These are phyloP conservation scores for Solanum aculeatissimum DNA, from an alignment of 305 asterid genomes.

Conservation along the genomic window DNA sequence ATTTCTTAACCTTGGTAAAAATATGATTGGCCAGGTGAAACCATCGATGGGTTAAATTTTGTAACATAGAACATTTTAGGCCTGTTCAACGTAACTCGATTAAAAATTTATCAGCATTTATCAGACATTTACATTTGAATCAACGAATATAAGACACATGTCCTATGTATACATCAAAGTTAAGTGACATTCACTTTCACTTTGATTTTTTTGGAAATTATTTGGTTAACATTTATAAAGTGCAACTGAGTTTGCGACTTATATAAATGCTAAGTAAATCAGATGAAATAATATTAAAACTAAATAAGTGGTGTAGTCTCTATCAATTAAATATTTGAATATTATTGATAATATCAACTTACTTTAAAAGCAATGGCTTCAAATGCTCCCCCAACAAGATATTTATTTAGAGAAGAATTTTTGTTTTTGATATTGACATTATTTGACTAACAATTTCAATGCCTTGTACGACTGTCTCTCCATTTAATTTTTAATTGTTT, in stretches of 20 bases:
- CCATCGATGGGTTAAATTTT: too few relatives aligned
- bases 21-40: not conserved
- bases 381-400: not conserved
- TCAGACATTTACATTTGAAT: too few relatives aligned
- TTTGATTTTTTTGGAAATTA: too few relatives aligned
- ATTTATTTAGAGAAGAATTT: not conserved
- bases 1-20: not conserved
- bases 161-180: not conserved
- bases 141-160: too few relatives aligned
- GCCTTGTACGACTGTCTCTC: not conserved
- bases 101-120: too few relatives aligned
- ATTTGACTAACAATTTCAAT: not conserved
- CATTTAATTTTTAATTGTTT: not conserved
- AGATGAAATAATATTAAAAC: not conserved
- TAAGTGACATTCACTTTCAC: too few relatives aligned
- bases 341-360: not conserved
- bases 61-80: too few relatives aligned
- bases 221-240: too few relatives aligned
- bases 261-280: not conserved
- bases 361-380: not conserved
- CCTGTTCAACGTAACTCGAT: too few relatives aligned
- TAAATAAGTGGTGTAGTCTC: not conserved
- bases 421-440: not conserved
- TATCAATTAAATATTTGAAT: not conserved
- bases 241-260: not conserved